Evolutionary conservation across 2,329 filamentous ascomycete genomes (phyloP).

Genomic region (Claviceps purpurea): DNA sequence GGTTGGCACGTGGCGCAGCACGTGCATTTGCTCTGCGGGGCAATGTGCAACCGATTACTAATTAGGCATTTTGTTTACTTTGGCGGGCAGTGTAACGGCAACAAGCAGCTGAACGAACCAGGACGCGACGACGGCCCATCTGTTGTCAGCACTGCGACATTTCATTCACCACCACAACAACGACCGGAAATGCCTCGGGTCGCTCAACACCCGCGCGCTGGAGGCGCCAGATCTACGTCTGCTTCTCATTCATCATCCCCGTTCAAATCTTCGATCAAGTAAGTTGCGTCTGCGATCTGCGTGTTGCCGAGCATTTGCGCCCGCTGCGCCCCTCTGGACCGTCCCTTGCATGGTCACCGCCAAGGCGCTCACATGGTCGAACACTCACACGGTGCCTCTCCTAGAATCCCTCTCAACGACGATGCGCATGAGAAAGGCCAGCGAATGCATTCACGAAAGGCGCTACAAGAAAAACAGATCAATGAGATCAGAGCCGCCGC

Average conservation of each 20-base stretch:
- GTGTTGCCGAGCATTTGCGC: background rate
- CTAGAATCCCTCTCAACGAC: conserved; percentile 88
- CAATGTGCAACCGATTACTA: background rate
- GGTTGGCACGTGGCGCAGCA: background rate
- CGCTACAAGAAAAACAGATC: conserved; percentile 78
- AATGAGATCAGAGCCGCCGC: conserved; percentile 70
- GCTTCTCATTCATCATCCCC: conserved; percentile 35
- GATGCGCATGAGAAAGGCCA: conserved; percentile 85
- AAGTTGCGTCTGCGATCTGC: conserved; percentile 15
- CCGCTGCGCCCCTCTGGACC: background rate
- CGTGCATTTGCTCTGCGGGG: background rate
- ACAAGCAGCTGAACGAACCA: conserved; percentile 3
- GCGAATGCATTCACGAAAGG: conserved; percentile 75
- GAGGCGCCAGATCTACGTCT: conserved; percentile 32
- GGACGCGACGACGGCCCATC: conserved; percentile 5
- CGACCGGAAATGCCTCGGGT: conserved; percentile 41
- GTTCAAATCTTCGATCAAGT: conserved; percentile 46
- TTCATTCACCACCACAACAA: conserved; percentile 1
- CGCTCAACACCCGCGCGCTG: conserved; percentile 38
- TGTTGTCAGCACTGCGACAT: background rate
- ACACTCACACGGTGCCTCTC: conserved; percentile 7
- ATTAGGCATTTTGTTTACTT: conserved; percentile 10
- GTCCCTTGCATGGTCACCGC: background rate
- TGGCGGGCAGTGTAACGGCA: background rate
- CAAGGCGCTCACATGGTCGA: background rate